phyloP scores from a whole-genome alignment of 2,329 filamentous ascomycete genomes.

The Fusarium sp. region DNA sequence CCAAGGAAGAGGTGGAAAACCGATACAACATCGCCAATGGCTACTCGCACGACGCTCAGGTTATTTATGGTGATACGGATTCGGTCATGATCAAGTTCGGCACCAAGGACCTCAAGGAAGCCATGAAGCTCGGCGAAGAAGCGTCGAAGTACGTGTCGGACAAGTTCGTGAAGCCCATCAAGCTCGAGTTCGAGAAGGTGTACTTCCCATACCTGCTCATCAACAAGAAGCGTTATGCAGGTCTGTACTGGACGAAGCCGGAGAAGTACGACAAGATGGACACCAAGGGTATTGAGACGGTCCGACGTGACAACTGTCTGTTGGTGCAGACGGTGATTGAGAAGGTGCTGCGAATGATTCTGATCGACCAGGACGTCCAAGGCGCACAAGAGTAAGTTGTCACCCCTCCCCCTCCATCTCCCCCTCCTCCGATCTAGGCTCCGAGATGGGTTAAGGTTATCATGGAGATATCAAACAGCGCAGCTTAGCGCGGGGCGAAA shows the following conservation, averaged over 20 bases:
- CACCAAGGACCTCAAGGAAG: constrained; percentile 83
- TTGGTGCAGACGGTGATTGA: constrained; percentile 98
- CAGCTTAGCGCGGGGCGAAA: constrained; percentile 2
- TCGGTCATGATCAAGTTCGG: constrained; percentile 99
- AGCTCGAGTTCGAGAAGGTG: constrained; percentile 98
- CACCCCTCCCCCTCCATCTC: not conserved
- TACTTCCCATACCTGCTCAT: constrained; percentile 98
- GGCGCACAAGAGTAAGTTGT: constrained; percentile 88
- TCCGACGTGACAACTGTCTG: constrained; percentile 94
- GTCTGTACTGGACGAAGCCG: constrained; percentile 95
- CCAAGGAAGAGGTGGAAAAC: constrained; percentile 92
- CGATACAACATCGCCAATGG: constrained; percentile 94
- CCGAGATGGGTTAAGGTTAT: constrained; percentile 16
- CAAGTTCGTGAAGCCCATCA: constrained; percentile 97
- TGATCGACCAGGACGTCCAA: constrained; percentile 91
- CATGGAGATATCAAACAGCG: constrained; percentile 6
- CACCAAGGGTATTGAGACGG: constrained; percentile 98
- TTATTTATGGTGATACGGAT: constrained; percentile 99
- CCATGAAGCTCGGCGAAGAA: constrained; percentile 96
- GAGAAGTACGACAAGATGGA: constrained; percentile 99
- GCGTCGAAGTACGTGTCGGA: constrained; percentile 87
- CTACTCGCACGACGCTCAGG: constrained; percentile 92
- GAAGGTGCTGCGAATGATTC: constrained; percentile 92
- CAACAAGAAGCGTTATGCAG: constrained; percentile 99
- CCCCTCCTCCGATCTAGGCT: not conserved